Conservation (phyloP, 192 early-diverging fungal species). For the Coemansia sp. region DNA sequence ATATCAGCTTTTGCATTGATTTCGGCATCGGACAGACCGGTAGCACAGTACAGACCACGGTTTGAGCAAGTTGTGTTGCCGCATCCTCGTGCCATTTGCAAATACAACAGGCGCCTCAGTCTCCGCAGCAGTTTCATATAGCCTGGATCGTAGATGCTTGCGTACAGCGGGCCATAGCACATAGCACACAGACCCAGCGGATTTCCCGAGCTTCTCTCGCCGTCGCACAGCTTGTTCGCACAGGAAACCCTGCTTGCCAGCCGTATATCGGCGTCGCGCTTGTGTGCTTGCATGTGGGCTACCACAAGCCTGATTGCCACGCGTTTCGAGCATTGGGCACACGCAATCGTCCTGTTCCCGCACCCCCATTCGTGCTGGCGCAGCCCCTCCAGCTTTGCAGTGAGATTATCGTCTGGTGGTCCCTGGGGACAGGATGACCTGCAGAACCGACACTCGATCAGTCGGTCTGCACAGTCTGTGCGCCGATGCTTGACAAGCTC, state of each 20-base stretch:
- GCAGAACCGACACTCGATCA: conserved; percentile 85
- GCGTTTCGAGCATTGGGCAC: conserved; percentile 71
- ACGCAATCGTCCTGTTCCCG: conserved; percentile 80
- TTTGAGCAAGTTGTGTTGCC: conserved; percentile 69
- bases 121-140: conserved; percentile 73
- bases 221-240: conserved; percentile 70
- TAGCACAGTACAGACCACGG: conserved; percentile 37
- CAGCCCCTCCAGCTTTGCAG: conserved; percentile 63
- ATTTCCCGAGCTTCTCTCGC: conserved; percentile 57
- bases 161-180: conserved; percentile 85
- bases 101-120: conserved; percentile 67
- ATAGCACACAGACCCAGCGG: conserved; percentile 64
- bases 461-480: conserved; percentile 64
- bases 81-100: conserved; percentile 80
- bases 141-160: conserved; percentile 71
- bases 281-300: conserved; percentile 71
- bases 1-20: conserved; percentile 35
- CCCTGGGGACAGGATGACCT: conserved; percentile 72
- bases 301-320: conserved; percentile 81
- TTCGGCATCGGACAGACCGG: conserved; percentile 29
- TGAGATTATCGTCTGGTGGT: no score
- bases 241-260: conserved; percentile 68
- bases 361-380: conserved; percentile 80
- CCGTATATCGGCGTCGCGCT: conserved; percentile 46
- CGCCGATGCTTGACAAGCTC: conserved; percentile 68